Conservation (phyloP, 257 asterid species). For the Asclepias syriaca region DNA sequence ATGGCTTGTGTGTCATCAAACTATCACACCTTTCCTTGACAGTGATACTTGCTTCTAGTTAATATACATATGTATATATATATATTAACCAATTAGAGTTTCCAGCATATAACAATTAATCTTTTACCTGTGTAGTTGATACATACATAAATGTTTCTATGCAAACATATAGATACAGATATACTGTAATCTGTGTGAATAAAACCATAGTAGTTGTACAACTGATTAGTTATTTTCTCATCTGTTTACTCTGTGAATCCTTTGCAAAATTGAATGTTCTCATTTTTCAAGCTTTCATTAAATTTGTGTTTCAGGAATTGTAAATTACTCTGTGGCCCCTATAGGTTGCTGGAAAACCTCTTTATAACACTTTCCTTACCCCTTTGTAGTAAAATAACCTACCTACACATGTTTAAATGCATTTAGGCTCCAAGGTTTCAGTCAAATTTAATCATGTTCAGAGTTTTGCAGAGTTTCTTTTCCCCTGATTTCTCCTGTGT, state of each 20-base stretch:
- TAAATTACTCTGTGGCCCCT: background rate
- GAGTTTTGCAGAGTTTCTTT: constrained; percentile 8
- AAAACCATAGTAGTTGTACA: background rate
- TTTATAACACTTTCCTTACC: background rate
- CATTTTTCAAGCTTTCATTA: background rate
- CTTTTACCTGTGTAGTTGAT: background rate
- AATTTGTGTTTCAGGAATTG: background rate
- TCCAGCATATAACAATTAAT: background rate
- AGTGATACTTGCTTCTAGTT: background rate
- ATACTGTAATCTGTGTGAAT: background rate
- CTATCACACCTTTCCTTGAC: background rate
- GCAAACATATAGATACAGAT: background rate
- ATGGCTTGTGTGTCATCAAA: no score
- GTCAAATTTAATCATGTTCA: constrained; percentile 3
- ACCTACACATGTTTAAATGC: background rate
- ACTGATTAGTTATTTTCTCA: background rate
- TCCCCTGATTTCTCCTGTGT: constrained; percentile 11
- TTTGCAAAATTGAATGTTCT: background rate
- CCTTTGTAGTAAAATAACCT: background rate
- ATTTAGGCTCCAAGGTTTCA: background rate
- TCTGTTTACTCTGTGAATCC: background rate
- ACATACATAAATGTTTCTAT: background rate
- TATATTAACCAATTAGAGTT: background rate
- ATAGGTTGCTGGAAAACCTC: background rate
- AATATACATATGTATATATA: background rate